Base-by-base conservation (phyloP, 345 rosid genomes). In the Acer negundo region DNA sequence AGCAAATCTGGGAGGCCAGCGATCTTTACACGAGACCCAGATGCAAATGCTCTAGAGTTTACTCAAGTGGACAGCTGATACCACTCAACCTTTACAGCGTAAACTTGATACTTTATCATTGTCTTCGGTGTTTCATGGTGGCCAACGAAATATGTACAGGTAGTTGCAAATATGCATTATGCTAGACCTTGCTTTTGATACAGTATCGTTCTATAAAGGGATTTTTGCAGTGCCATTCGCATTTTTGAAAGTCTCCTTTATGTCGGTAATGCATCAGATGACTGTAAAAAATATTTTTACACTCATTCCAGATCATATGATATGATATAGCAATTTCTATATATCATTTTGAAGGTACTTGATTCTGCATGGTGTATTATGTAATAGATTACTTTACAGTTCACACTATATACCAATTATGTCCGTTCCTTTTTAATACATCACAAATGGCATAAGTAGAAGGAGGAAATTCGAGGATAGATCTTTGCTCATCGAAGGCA, bases 1-100 rank as follows among this genome's bases (percentile, higher is more conserved):
- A 92, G 98, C 82, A 83, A 67, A 73, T 93, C 98, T 1, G 98
- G 98, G 35, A 87, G 99, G 84, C 97, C 99, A 35, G 99, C 98
- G 7, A 84, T 95, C 72, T 96, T 96, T 74, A 88, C 91, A 10
- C 82, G 93, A 77, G 99, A 96, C 89, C 98, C 98, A 28, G 98
- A 96, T 84, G 85, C 98, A 79, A 96, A 96, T 80, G 98, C 99
- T 66, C 82, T 96, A 1, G 99, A 96, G 71, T 91, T 93, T 77
- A 93, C 94, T 19, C 97, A 96, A 82, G 85, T 93, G 42, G 88
- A 86, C 72, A 22, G 10, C 35, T 66, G 40, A n/a, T 38, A 72
- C 19, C 15, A n/a, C 40, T 38, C 31, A 58, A 7, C 76, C n/a
- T 17, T 58, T 73, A 24, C 2, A 23, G 23, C 68, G 44, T 16